Base-by-base conservation (phyloP, 139 green algal species). In the Pleodorina starrii region DNA sequence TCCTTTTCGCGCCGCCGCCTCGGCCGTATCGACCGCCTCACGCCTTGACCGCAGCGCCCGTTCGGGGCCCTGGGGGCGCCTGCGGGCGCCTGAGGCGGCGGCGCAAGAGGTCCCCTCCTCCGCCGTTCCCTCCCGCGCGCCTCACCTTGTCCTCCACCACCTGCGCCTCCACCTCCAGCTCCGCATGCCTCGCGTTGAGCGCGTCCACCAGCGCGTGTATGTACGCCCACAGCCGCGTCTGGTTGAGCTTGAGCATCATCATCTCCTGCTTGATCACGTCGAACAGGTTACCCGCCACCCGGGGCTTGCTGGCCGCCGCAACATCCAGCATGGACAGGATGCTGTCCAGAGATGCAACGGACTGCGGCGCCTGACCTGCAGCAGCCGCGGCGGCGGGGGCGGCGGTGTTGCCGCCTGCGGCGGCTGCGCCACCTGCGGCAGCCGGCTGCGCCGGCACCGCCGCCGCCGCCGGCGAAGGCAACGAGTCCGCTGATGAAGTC, bases 221-320 rank as follows among this genome's bases (percentile, higher is more conserved):
- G 83, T 88, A 88, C 1, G 44, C 68, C 66, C 68, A 88, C 69
- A 88, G 83, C 35, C 83, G 68, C 25, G 66, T 88, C 44, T 88
- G 83, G 69, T 88, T 88, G 83, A 88, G 83, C 83, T 81, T 88
- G 21, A 88, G 83, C 66, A 80, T 57, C 83, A 88, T 81, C 83
- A 88, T 88, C 69, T 88, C 91, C 90, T 95, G 93, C 82, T 95
- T 91, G 73, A 96, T 94, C 16, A 95, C 38, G 69, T 96, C 90
- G 91, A 71, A 91, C 68, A 79, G 89, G 76, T 84, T 91, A 48
- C 78, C 94, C 21, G 80, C 93, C 35, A 68, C 87, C 40, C 76
- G 86, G 35, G 69, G 91, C 76, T 85, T 93, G 80, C 42, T 81
- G 40, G 87, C 66, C 38, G 90, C 57, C 17, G 85, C 89, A 6